Percentiles rank a stretch among this genome's conserved stretches.
Evolutionary conservation across 495 filamentous ascomycete genomes (phyloP).

Genomic region (Hyaloscypha variabilis): DNA sequence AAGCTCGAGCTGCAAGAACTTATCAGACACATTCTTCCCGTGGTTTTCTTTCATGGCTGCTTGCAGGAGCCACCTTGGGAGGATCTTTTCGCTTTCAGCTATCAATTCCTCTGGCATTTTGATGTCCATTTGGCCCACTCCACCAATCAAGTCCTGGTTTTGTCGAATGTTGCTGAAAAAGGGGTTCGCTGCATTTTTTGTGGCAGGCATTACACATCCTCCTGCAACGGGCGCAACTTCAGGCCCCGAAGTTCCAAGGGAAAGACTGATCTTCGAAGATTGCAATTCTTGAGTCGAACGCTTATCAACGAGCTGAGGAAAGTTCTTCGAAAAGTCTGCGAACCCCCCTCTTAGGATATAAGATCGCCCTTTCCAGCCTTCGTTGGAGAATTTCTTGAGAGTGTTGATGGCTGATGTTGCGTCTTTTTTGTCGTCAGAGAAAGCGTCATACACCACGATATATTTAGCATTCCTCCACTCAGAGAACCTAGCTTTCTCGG

Average conservation of each 20-base stretch:
- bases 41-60: conserved; percentile 67
- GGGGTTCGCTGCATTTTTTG: conserved; percentile 70
- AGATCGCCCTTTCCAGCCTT: conserved; percentile 76
- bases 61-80: conserved; percentile 79
- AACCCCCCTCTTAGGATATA: conserved; percentile 71
- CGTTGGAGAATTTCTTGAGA: conserved; percentile 86
- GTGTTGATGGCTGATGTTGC: conserved; percentile 77
- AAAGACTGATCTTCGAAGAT: conserved; percentile 46
- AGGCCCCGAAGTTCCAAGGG: conserved; percentile 51
- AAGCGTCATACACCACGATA: conserved; percentile 86
- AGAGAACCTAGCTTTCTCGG: conserved; percentile 73
- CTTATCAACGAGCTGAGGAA: conserved; percentile 52
- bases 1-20: conserved; percentile 82
- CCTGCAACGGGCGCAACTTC: conserved; percentile 77
- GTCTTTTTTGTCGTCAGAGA: conserved; percentile 76
- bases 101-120: conserved; percentile 63
- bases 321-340: conserved; percentile 48
- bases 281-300: conserved; percentile 40
- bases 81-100: conserved; percentile 45
- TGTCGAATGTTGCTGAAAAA: conserved; percentile 97
- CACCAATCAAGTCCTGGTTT: conserved; percentile 93
- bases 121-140: conserved; percentile 87
- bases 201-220: conserved; percentile 79
- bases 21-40: conserved; percentile 79
- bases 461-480: conserved; percentile 72